These are phyloP conservation scores for Pyrenula aspistea DNA, from an alignment of 495 filamentous ascomycete genomes.

Conservation along the genomic window DNA sequence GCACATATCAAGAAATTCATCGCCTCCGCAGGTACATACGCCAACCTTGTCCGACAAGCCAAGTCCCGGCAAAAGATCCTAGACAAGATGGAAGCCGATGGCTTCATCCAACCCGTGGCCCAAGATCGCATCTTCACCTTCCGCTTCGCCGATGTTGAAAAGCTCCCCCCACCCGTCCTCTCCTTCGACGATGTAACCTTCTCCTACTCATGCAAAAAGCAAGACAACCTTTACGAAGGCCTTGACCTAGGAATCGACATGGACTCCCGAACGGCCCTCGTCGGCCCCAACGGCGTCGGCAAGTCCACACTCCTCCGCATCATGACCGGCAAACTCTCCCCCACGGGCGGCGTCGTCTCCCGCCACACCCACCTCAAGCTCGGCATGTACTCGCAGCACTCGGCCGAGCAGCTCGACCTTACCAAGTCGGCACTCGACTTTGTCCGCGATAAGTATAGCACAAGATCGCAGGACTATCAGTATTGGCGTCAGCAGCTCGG, in stretches of 20 bases:
- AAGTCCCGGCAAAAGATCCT: slow-evolving; percentile 99
- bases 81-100: slow-evolving; percentile 99
- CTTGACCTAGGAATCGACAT: slow-evolving; percentile 98
- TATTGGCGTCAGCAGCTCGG: slow-evolving; percentile 98
- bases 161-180: slow-evolving; percentile 90
- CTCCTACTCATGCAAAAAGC: slow-evolving; percentile 82
- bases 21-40: slow-evolving; percentile 97
- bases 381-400: slow-evolving; percentile 95
- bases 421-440: slow-evolving; percentile 98
- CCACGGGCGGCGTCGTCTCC: slow-evolving; percentile 67
- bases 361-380: slow-evolving; percentile 97
- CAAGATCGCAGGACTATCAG: slow-evolving; percentile 92
- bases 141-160: slow-evolving; percentile 97
- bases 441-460: slow-evolving; percentile 84
- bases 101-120: slow-evolving; percentile 85
- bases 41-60: slow-evolving; percentile 96
- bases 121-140: slow-evolving; percentile 90
- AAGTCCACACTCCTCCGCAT: slow-evolving; percentile 97
- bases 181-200: slow-evolving; percentile 96
- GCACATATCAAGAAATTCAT: slow-evolving; percentile 99
- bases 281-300: slow-evolving; percentile 98
- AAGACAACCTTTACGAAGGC: slow-evolving; percentile 90
- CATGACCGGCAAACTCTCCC: slow-evolving; percentile 92
- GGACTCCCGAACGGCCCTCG: slow-evolving; percentile 93
- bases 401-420: slow-evolving; percentile 92